A percentile compares a stretch with the other conserved stretches of the same genome.
These are phyloP conservation scores for Pholiota microspora DNA, from an alignment of 768 basidiomycete genomes.

Conservation along the genomic window DNA sequence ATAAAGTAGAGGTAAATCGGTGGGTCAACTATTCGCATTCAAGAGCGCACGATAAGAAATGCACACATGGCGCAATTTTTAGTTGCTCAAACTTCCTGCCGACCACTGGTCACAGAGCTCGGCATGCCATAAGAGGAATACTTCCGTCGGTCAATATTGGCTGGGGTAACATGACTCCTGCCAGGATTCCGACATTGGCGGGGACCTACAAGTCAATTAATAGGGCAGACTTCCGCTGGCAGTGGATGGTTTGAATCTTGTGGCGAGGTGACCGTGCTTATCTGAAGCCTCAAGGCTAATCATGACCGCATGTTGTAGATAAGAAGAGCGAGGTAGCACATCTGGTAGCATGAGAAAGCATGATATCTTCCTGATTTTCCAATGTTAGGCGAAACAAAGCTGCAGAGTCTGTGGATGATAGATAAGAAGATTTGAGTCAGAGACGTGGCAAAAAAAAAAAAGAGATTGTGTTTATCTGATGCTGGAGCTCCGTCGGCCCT, in stretches of 20 bases:
- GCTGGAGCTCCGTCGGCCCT: neutral
- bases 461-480: slow-evolving; percentile 1
- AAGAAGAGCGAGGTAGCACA: neutral
- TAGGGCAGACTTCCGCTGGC: too few species aligned
- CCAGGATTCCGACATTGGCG: neutral
- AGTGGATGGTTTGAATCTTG: neutral
- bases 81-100: slow-evolving; percentile 1
- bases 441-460: neutral
- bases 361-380: neutral
- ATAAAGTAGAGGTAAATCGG: slow-evolving; percentile 1
- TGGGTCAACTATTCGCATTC: slow-evolving; percentile 4
- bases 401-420: neutral
- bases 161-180: neutral
- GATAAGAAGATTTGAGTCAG: neutral
- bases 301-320: neutral
- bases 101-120: neutral
- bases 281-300: neutral
- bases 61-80: slow-evolving; percentile 15
- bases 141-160: neutral
- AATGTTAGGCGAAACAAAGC: neutral
- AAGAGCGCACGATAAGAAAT: slow-evolving; percentile 10
- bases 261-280: neutral
- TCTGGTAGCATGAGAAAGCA: neutral
- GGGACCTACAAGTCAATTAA: slow-evolving; percentile 4
- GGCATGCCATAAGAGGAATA: slow-evolving; percentile 7